phyloP scores from a whole-genome alignment of 192 early-diverging fungal genomes.

The Coemansia sp. region DNA sequence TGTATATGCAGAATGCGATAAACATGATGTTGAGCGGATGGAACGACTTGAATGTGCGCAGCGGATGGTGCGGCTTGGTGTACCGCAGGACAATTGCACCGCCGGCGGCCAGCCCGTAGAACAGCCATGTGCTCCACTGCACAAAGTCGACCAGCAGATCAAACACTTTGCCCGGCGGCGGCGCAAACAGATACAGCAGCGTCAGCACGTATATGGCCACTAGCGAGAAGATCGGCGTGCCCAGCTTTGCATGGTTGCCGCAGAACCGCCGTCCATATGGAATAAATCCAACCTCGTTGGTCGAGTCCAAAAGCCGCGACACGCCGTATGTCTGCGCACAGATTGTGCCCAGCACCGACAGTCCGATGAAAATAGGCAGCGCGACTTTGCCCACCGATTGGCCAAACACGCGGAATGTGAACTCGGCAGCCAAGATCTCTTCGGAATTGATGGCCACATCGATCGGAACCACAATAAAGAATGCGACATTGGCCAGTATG shows the following conservation, averaged over 20 bases:
- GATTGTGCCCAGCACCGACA: constrained; percentile 57
- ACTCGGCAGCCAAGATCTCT: constrained; percentile 60
- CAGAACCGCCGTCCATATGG: constrained; percentile 49
- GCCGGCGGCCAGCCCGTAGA: constrained; percentile 58
- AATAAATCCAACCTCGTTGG: constrained; percentile 56
- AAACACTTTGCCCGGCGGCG: constrained; percentile 62
- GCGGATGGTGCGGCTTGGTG: constrained; percentile 37
- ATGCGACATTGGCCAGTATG: constrained; percentile 78
- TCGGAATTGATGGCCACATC: constrained; percentile 66
- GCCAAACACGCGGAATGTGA: constrained; percentile 60
- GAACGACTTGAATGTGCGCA: constrained; percentile 56
- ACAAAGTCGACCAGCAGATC: constrained; percentile 61
- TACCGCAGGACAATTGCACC: constrained; percentile 57
- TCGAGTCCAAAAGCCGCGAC: constrained; percentile 56
- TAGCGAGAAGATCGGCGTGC: constrained; percentile 50
- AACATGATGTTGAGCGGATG: constrained; percentile 54
- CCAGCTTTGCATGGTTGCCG: constrained; percentile 46
- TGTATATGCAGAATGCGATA: constrained; percentile 55
- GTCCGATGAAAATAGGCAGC: constrained; percentile 57
- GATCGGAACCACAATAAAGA: constrained; percentile 73
- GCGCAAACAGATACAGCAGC: constrained; percentile 56
- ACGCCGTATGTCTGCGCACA: constrained; percentile 57
- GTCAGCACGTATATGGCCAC: constrained; percentile 50
- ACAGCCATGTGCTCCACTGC: constrained; percentile 63
- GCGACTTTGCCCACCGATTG: constrained; percentile 48